Percentiles rank a stretch among this genome's conserved stretches.
Evolutionary conservation across 2,329 filamentous ascomycete species (phyloP).

Genomic region (Penicillium hordei): DNA sequence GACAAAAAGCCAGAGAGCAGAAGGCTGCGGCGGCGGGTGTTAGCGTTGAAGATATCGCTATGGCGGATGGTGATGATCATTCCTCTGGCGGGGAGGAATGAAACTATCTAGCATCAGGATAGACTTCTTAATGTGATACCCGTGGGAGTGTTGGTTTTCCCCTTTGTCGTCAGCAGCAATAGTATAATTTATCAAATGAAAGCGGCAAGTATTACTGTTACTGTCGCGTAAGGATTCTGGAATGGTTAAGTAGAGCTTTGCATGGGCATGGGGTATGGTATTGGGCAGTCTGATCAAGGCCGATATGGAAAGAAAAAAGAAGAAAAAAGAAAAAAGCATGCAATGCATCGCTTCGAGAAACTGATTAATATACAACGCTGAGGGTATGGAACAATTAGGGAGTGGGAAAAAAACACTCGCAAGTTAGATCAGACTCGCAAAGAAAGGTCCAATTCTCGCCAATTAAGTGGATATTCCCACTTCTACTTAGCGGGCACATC

Average conservation of each 20-base stretch:
- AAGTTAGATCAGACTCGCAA: conserved; percentile 3
- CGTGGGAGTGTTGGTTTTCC: background rate
- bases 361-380: conserved; percentile 4
- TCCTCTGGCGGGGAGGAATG: conserved; percentile 19
- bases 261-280: too few relatives aligned
- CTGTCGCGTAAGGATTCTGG: background rate
- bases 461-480: background rate
- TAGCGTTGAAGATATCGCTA: conserved; percentile 15
- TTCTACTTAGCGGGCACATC: conserved; percentile 6
- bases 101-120: background rate
- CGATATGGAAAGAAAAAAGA: background rate
- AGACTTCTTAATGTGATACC: conserved; percentile 9
- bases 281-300: background rate
- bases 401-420: background rate
- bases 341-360: conserved; percentile 1
- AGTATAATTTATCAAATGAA: background rate
- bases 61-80: conserved; percentile 19
- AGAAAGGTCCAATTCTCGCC: background rate
- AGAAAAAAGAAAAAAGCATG: background rate
- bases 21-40: conserved; percentile 33
- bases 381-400: conserved; percentile 2
- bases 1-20: conserved; percentile 39
- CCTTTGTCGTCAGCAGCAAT: background rate
- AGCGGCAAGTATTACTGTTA: background rate
- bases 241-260: background rate